phyloP scores from a whole-genome alignment of 257 asterid species.

The Rubia yunnanensis region DNA sequence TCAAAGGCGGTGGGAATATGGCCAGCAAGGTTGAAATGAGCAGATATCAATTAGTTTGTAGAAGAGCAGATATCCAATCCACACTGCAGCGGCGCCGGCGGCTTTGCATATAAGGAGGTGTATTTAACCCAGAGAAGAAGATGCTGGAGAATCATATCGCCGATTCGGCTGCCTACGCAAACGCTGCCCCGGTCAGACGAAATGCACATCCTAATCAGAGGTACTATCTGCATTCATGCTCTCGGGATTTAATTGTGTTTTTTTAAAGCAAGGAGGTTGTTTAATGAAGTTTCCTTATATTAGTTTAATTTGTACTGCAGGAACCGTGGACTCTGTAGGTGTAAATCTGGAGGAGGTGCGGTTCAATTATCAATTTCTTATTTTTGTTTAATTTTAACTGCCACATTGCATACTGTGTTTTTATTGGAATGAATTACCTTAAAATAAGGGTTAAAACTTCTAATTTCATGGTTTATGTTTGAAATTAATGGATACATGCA shows the following conservation, averaged over 20 bases:
- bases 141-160: conserved; percentile 73
- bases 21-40: no score
- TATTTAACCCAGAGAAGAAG: conserved; percentile 15
- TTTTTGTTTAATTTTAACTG: not conserved
- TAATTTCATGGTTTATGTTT: no score
- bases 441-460: no score
- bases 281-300: not conserved
- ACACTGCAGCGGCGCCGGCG: not conserved
- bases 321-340: conserved; percentile 79
- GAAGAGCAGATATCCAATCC: not conserved
- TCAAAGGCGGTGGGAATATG: no score
- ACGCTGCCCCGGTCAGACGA: conserved; percentile 59
- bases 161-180: conserved; percentile 49
- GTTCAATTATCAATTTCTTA: not conserved
- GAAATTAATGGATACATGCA: no score
- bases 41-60: not conserved
- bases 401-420: not conserved
- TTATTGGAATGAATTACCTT: not conserved
- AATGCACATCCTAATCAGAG: conserved; percentile 93
- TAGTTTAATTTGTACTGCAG: conserved; percentile 34
- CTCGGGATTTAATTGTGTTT: not conserved
- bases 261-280: no score
- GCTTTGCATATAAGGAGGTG: not conserved
- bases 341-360: conserved; percentile 91
- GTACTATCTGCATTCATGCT: conserved; percentile 19